Evolutionary conservation across 345 rosid genomes (phyloP), one percentile per base, ranked within the genome.

Genomic region (Melaleuca quinquenervia): DNA sequence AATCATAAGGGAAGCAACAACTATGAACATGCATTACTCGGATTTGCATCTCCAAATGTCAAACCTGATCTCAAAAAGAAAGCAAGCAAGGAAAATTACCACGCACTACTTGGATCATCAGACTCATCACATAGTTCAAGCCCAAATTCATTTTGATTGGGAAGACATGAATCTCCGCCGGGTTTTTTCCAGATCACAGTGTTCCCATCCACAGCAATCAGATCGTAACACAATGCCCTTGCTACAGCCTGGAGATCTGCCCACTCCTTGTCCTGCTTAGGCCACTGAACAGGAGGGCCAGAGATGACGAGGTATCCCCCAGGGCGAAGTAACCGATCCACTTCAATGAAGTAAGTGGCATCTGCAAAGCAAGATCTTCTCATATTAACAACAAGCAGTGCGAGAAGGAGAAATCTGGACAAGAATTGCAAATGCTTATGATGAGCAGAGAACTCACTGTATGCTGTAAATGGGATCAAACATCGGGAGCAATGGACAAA

Each of bases 201-300:
- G 95, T 95, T 97, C 52, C 97, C 97, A 90, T 97, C 99, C 50
- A 97, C 98, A 11, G 94, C 96, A 91, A 96, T 97, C 87, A 96
- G 90, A 90, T 96, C 99, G 51, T 97, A 96, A 87, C 99, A 96
- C 90, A 96, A 91, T 84, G 95, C 93, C 88, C 99, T 94, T 85
- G 99, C 99, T 86, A 92, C 99, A 80, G 94, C 98, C 90, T 96
- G 99, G 90, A 96, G 99, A 89, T 96, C 98, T 86, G 98, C 96
- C 99, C 99, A 96, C 89, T 98, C 99, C 90, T 96, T 98, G 90
- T 98, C 99, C 88, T 94, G 99, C 90, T 98, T 98, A 86, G 98
- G 92, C 99, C 98, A 98, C 90, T 94, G 98, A 22, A 96, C 99
- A 45, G 99, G 99, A 84, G 99, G 99, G 24, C 99, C 99, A 86